A percentile compares a stretch with the other conserved stretches of the same genome.
phyloP scores from a whole-genome alignment of 148 eudicot genomes.

The Amaranthus palmeri region DNA sequence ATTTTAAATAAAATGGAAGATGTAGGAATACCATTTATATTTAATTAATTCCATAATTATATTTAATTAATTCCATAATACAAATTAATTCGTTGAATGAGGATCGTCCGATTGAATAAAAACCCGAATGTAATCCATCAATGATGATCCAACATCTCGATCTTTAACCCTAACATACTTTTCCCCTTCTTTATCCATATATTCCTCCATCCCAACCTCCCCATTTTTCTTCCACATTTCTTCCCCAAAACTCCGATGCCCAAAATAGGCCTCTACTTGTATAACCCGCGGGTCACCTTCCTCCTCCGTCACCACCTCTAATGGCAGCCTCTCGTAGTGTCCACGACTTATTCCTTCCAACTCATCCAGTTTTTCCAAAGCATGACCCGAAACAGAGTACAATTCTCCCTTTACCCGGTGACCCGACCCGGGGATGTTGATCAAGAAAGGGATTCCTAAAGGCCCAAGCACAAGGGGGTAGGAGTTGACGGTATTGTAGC shows the following conservation, averaged over 20 bases:
- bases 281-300: constrained; percentile 23
- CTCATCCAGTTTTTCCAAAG: constrained; percentile 43
- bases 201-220: constrained; percentile 28
- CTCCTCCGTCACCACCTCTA: constrained; percentile 27
- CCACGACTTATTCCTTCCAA: constrained; percentile 50
- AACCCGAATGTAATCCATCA: constrained; percentile 33
- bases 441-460: constrained; percentile 59
- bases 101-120: constrained; percentile 10
- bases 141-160: constrained; percentile 34
- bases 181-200: constrained; percentile 26
- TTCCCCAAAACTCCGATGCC: constrained; percentile 49
- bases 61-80: no score
- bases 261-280: constrained; percentile 64
- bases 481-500: constrained; percentile 30
- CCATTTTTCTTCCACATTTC: constrained; percentile 56
- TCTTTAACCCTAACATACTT: constrained; percentile 34
- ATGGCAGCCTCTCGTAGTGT: constrained; percentile 63
- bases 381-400: constrained; percentile 49
- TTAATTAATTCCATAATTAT: not conserved
- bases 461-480: constrained; percentile 70
- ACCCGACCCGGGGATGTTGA: constrained; percentile 53
- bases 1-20: no score
- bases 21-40: no score
- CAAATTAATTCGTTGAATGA: not conserved
- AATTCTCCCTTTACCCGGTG: constrained; percentile 57